Percentiles rank a stretch among this genome's conserved stretches.
Conservation (phyloP, 202 grass and related monocot species). For the Carex arenaria region DNA sequence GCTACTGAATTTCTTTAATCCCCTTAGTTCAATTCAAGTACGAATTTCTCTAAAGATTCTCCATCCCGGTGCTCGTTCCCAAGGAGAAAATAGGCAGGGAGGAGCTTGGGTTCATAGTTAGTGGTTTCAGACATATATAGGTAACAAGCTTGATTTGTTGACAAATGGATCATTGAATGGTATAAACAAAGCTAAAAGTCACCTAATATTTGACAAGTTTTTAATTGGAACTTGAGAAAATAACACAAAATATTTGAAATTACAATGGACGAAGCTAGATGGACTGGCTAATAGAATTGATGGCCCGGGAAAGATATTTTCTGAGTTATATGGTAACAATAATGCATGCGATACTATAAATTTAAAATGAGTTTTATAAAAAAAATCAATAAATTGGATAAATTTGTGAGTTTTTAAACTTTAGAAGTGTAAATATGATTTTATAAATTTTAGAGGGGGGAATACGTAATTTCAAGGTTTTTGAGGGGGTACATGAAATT, state of each 20-base stretch:
- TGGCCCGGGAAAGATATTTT: slow-evolving; percentile 65
- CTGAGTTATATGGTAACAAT: slow-evolving; percentile 50
- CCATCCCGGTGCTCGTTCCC: too few relatives aligned
- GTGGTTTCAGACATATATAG: slow-evolving; percentile 38
- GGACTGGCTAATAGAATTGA: slow-evolving; percentile 35
- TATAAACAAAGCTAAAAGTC: slow-evolving; percentile 21
- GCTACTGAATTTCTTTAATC: slow-evolving; percentile 46
- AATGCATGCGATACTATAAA: slow-evolving; percentile 45
- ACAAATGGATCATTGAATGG: slow-evolving; percentile 23
- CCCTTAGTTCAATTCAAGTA: too few relatives aligned
- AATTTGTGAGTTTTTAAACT: too few relatives aligned
- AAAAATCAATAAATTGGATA: too few relatives aligned
- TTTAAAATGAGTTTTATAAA: too few relatives aligned
- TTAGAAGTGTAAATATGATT: too few relatives aligned
- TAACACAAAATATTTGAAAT: slow-evolving; percentile 39
- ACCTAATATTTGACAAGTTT: slow-evolving; percentile 6
- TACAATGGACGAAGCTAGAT: slow-evolving; percentile 74
- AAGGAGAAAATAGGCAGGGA: too few relatives aligned
- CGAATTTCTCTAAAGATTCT: too few relatives aligned
- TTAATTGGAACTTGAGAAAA: slow-evolving; percentile 16
- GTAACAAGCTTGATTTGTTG: slow-evolving; percentile 20
- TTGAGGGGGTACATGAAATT: too few relatives aligned
- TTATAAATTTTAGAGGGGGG: too few relatives aligned
- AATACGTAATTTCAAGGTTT: too few relatives aligned
- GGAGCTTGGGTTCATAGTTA: too few relatives aligned